Percentiles rank a stretch among this genome's conserved stretches.
Conservation (phyloP, 495 filamentous ascomycete species). For the Neurospora discreta region DNA sequence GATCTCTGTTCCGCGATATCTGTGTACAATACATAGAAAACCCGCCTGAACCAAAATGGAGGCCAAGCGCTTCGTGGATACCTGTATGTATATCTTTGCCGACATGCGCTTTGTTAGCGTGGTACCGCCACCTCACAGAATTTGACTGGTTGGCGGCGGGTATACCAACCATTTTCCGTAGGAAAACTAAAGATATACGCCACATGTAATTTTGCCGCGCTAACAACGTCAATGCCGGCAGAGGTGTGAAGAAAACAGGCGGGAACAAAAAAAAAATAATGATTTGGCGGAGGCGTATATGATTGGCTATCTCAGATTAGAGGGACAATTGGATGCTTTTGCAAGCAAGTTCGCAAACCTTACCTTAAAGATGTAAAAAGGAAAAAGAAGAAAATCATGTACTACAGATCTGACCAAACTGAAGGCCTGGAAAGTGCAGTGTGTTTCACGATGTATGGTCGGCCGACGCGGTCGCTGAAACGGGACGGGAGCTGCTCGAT, state of each 20-base stretch:
- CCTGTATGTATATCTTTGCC: too few relatives aligned
- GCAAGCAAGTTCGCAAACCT: neutral
- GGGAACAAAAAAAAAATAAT: neutral
- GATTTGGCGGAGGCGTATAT: neutral
- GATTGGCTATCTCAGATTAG: neutral
- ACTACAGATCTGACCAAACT: neutral
- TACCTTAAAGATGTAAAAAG: neutral
- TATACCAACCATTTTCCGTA: neutral
- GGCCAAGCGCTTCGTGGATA: neutral
- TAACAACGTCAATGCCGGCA: too few relatives aligned
- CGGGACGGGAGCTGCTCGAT: neutral
- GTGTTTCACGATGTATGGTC: neutral
- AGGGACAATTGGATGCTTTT: neutral
- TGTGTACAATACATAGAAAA: neutral
- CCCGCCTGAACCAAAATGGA: neutral
- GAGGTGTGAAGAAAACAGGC: neutral
- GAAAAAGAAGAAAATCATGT: neutral
- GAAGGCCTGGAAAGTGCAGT: neutral
- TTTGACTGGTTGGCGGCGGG: neutral
- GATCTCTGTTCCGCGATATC: neutral
- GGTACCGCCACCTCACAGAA: neutral
- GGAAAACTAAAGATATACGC: neutral
- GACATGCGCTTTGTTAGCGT: neutral
- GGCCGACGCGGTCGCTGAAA: neutral
- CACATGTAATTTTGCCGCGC: neutral